A percentile compares a stretch with the other conserved stretches of the same genome.
phyloP scores from a whole-genome alignment of 192 early-diverging fungal species.

The Backusella macrospora region DNA sequence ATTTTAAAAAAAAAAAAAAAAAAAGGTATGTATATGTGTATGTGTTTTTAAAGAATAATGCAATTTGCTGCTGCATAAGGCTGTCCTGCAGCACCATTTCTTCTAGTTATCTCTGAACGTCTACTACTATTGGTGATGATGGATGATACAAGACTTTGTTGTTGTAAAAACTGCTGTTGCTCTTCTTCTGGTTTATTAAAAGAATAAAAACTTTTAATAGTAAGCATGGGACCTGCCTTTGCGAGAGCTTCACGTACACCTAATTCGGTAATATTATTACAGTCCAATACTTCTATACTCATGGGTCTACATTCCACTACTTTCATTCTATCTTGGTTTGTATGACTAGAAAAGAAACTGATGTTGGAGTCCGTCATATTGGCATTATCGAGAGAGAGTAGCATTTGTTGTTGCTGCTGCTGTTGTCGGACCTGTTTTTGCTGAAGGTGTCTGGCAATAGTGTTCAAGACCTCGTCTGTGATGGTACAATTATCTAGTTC shows the following conservation, averaged over 20 bases:
- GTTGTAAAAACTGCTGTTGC: not conserved
- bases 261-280: slow-evolving; percentile 48
- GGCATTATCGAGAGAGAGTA: slow-evolving; percentile 36
- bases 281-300: slow-evolving; percentile 53
- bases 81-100: slow-evolving; percentile 9
- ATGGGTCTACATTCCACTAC: slow-evolving; percentile 4
- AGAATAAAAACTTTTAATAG: slow-evolving; percentile 54
- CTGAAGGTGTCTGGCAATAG: slow-evolving; percentile 48
- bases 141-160: not conserved
- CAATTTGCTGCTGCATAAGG: slow-evolving; percentile 12
- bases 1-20: too few relatives aligned
- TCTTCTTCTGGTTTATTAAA: slow-evolving; percentile 32
- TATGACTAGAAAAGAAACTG: slow-evolving; percentile 3
- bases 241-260: slow-evolving; percentile 46
- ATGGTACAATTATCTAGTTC: slow-evolving; percentile 53
- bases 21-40: too few relatives aligned
- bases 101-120: not conserved
- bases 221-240: slow-evolving; percentile 39
- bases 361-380: slow-evolving; percentile 16
- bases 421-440: slow-evolving; percentile 43
- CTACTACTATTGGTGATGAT: not conserved
- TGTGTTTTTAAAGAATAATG: slow-evolving; percentile 23
- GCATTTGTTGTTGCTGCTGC: slow-evolving; percentile 44
- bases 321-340: not conserved
- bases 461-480: slow-evolving; percentile 46